A percentile compares a stretch with the other conserved stretches of the same genome.
Evolutionary conservation across 192 early-diverging fungal genomes (phyloP).

Genomic region (Linnemannia hyalina): DNA sequence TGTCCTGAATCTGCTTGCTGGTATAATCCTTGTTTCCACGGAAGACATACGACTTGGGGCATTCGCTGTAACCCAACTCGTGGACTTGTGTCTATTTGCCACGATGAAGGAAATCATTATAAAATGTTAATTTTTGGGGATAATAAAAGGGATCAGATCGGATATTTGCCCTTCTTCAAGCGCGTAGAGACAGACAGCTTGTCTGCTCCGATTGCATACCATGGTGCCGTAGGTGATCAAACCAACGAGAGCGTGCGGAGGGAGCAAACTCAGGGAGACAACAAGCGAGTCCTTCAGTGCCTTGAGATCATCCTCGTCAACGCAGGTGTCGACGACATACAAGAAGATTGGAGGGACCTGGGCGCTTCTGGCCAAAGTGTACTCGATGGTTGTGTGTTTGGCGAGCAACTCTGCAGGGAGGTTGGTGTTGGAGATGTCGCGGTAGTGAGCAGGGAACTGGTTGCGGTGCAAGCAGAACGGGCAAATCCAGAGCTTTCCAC

Average conservation of each 20-base stretch:
- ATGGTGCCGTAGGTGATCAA: slow-evolving; percentile 98
- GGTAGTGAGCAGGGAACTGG: slow-evolving; percentile 97
- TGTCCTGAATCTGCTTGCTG: slow-evolving; percentile 95
- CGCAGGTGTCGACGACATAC: slow-evolving; percentile 98
- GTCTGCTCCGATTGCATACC: slow-evolving; percentile 63
- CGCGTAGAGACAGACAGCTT: background rate
- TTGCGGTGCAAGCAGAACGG: slow-evolving; percentile 98
- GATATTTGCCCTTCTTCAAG: background rate
- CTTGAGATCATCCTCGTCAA: slow-evolving; percentile 96
- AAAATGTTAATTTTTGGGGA: background rate
- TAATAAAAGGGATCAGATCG: background rate
- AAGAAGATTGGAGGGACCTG: slow-evolving; percentile 97
- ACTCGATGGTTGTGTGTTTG: slow-evolving; percentile 97
- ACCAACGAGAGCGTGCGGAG: slow-evolving; percentile 91
- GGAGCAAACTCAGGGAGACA: slow-evolving; percentile 90
- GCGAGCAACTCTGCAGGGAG: slow-evolving; percentile 94
- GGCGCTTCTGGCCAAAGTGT: slow-evolving; percentile 88
- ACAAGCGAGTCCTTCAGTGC: slow-evolving; percentile 95
- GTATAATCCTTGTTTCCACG: slow-evolving; percentile 97
- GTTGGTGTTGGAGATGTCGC: slow-evolving; percentile 92
- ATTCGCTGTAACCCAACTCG: slow-evolving; percentile 95
- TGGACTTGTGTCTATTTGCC: slow-evolving; percentile 87
- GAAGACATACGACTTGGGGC: slow-evolving; percentile 98
- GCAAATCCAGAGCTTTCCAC: slow-evolving; percentile 97
- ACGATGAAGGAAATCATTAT: background rate